Conservation (phyloP, 2,329 filamentous ascomycete genomes). For the Botrytis aclada region DNA sequence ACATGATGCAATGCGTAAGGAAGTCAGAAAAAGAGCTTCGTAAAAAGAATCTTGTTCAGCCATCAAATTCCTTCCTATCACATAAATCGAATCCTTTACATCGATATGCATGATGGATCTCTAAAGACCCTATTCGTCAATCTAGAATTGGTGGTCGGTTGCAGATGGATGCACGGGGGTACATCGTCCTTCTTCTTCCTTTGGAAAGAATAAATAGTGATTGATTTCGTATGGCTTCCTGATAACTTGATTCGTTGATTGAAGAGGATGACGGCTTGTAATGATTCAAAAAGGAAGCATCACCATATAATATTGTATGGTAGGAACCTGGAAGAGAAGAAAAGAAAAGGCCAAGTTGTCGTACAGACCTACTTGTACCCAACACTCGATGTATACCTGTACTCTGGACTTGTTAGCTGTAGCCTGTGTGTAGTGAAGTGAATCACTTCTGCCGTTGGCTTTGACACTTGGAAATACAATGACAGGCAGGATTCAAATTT, state of each 20-base stretch:
- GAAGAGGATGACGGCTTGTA: neutral
- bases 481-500: neutral
- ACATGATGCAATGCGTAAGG: constrained; percentile 7
- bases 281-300: neutral
- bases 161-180: neutral
- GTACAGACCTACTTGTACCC: neutral
- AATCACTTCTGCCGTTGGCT: neutral
- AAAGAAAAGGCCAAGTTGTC: neutral
- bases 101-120: neutral
- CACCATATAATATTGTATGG: neutral
- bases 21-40: neutral
- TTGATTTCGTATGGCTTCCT: neutral
- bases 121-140: neutral
- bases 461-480: neutral
- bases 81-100: neutral
- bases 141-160: neutral
- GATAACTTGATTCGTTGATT: neutral
- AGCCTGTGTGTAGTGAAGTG: neutral
- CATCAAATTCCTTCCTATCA: neutral
- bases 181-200: neutral
- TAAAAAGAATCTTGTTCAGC: neutral
- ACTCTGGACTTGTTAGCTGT: neutral
- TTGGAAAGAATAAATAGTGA: neutral
- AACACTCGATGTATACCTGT: neutral
- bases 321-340: neutral